phyloP scores from a whole-genome alignment of 2,329 filamentous ascomycete genomes.

The Alternaria atra region DNA sequence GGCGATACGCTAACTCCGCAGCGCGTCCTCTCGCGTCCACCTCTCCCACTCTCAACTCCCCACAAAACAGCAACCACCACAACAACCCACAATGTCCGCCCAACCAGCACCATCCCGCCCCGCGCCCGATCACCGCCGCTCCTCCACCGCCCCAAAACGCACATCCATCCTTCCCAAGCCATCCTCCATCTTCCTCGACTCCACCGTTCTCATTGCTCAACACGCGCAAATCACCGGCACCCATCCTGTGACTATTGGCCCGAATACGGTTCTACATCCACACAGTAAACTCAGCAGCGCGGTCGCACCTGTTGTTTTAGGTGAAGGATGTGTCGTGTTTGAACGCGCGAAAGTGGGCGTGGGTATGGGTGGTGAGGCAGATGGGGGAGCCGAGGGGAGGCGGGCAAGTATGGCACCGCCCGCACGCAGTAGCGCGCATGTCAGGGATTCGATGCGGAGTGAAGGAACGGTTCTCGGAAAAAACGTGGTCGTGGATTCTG shows the following conservation, averaged over 20 bases:
- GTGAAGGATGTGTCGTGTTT: constrained; percentile 73
- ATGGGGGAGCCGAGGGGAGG: constrained; percentile 22
- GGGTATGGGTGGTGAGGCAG: constrained; percentile 34
- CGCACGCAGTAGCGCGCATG: constrained; percentile 16
- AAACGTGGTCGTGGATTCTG: constrained; percentile 56
- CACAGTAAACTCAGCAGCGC: constrained; percentile 66
- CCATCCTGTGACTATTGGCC: constrained; percentile 79
- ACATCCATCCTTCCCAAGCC: constrained; percentile 52
- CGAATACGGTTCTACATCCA: constrained; percentile 85
- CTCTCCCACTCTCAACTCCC: neutral
- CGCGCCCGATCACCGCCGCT: constrained; percentile 36
- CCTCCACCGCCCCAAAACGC: constrained; percentile 46
- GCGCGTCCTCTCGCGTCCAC: constrained; percentile 5
- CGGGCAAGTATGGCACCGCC: constrained; percentile 21
- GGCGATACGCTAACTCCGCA: constrained; percentile 15
- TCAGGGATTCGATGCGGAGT: constrained; percentile 28
- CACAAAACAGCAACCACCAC: neutral
- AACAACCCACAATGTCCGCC: constrained; percentile 26
- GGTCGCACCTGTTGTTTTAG: constrained; percentile 54
- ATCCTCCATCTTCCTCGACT: constrained; percentile 53
- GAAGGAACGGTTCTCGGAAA: constrained; percentile 51
- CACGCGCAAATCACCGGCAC: constrained; percentile 68
- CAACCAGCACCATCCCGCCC: constrained; percentile 32
- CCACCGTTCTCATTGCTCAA: constrained; percentile 58
- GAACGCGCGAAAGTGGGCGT: constrained; percentile 65